These are phyloP conservation scores for Theobroma cacao DNA, from an alignment of 345 rosid genomes.

Conservation along the genomic window DNA sequence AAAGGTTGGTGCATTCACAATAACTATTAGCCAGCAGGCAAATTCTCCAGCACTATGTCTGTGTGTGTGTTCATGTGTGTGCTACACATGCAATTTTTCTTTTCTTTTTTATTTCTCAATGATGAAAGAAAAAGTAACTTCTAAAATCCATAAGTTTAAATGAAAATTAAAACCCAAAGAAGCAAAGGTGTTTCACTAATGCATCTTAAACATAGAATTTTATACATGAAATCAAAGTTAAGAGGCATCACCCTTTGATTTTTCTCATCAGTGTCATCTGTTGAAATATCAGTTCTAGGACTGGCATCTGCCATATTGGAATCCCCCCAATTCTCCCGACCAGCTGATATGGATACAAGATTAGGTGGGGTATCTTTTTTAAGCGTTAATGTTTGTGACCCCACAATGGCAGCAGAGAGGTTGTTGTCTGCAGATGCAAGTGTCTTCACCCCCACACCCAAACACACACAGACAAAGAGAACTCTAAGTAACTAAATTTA, in stretches of 20 bases:
- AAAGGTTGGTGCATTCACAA: neutral
- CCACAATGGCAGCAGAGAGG: constrained; percentile 29
- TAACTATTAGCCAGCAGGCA: neutral
- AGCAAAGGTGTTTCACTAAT: neutral
- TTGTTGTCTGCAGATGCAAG: constrained; percentile 37
- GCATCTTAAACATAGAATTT: neutral
- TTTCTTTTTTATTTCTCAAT: neutral
- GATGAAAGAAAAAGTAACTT: constrained; percentile 4
- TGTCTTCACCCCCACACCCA: constrained; percentile 23
- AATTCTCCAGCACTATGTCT: neutral
- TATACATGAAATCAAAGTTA: constrained; percentile 12
- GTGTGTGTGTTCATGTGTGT: too few relatives aligned
- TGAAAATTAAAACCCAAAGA: neutral
- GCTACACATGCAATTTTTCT: neutral
- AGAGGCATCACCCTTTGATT: constrained; percentile 60
- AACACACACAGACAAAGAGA: constrained; percentile 2
- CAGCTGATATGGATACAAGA: constrained; percentile 44
- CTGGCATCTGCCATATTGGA: constrained; percentile 76
- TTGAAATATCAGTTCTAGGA: constrained; percentile 82
- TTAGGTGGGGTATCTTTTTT: constrained; percentile 39
- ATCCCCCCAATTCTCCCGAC: constrained; percentile 60
- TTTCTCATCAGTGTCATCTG: constrained; percentile 87
- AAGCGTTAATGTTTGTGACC: constrained; percentile 28
- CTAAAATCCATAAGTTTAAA: neutral
- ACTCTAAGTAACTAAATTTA: constrained; percentile 15